phyloP scores from a whole-genome alignment of 1,139 yeast species.

The Blastobotrys raffinosifermentans region DNA sequence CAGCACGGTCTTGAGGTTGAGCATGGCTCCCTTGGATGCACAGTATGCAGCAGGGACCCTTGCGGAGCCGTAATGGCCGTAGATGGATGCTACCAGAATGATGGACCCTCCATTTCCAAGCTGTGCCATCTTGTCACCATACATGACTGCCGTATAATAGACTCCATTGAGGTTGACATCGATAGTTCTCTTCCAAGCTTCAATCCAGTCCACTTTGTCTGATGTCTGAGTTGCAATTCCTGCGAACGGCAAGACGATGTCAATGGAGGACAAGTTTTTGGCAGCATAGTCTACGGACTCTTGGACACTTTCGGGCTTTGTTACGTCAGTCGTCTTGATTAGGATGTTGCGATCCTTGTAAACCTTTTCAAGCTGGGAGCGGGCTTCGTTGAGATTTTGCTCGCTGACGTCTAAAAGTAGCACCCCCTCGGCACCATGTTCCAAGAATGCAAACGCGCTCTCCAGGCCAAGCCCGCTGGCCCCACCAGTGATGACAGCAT shows the following conservation, averaged over 20 bases:
- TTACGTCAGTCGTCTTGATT: slow-evolving; percentile 4
- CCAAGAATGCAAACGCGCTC: slow-evolving; percentile 13
- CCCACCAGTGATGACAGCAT: slow-evolving; percentile 14
- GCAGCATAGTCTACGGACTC: slow-evolving; percentile 3
- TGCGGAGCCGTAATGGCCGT: slow-evolving; percentile 7
- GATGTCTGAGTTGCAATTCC: slow-evolving; percentile 2
- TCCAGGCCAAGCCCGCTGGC: slow-evolving; percentile 13
- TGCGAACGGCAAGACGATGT: slow-evolving; percentile 9
- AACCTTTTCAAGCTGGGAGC: background rate
- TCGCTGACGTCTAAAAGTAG: slow-evolving; percentile 7
- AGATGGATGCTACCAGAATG: slow-evolving; percentile 8
- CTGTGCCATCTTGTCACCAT: slow-evolving; percentile 9
- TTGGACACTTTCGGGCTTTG: slow-evolving; percentile 1
- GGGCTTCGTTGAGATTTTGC: background rate
- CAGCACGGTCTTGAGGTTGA: slow-evolving; percentile 45
- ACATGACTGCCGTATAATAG: slow-evolving; percentile 15
- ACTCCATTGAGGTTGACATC: slow-evolving; percentile 12
- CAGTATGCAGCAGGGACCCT: slow-evolving; percentile 38
- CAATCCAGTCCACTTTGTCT: background rate
- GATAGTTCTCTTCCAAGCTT: slow-evolving; percentile 8
- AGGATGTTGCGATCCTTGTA: slow-evolving; percentile 8
- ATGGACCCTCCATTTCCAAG: slow-evolving; percentile 10
- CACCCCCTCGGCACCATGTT: slow-evolving; percentile 11
- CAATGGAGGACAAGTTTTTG: slow-evolving; percentile 4
- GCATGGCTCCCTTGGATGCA: slow-evolving; percentile 51